These are phyloP conservation scores for Gossypioides kirkii DNA, from an alignment of 345 rosid species.

Conservation along the genomic window DNA sequence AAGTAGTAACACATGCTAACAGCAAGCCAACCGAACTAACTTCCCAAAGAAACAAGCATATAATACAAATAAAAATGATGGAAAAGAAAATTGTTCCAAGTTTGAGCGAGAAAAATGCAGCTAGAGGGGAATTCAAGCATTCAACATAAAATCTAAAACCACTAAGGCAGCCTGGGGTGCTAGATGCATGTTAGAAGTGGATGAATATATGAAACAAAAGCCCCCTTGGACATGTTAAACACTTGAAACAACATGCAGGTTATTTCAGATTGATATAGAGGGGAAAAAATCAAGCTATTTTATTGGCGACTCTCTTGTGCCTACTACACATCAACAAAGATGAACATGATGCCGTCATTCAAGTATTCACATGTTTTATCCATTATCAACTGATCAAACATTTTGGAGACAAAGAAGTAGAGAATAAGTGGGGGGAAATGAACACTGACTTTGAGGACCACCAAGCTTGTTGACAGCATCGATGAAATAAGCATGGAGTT, in stretches of 20 bases:
- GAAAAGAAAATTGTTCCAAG: neutral
- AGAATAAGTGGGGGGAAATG: neutral
- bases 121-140: neutral
- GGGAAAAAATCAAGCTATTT: constrained; percentile 1
- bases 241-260: neutral
- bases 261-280: neutral
- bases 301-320: neutral
- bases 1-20: neutral
- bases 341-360: constrained; percentile 3
- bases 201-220: neutral
- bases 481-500: constrained; percentile 1
- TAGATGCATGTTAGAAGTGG: constrained; percentile 2
- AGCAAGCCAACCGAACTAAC: neutral
- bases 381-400: neutral
- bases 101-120: neutral
- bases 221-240: neutral
- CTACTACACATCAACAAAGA: neutral
- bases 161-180: neutral
- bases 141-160: neutral
- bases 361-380: neutral
- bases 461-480: neutral
- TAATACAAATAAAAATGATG: neutral
- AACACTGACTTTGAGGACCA: constrained; percentile 15
- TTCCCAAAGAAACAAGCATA: neutral
- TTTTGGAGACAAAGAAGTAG: neutral